Base-by-base conservation (phyloP, 495 filamentous ascomycete genomes). In the Podospora sp. region DNA sequence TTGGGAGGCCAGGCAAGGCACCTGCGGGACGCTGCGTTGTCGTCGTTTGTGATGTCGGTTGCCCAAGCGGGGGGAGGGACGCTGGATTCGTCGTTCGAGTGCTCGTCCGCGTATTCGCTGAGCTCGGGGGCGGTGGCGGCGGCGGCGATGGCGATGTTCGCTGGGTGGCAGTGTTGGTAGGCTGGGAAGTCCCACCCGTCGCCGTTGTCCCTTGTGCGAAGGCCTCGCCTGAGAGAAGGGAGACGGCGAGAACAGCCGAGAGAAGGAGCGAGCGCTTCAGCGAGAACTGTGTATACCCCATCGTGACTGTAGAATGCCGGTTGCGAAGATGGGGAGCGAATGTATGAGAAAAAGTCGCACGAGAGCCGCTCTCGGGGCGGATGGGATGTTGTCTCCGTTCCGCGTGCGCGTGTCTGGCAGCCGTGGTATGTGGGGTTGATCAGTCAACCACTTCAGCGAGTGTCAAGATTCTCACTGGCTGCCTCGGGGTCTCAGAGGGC, bases 1-100 rank as follows among this genome's bases (percentile, higher is more conserved):
- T 84, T 4, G 87, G 85, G 24, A 86, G 76, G 46, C 69, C 75
- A 12, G 74, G 75, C 25, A 76, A 18, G 16, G 18, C 9, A 4
- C 62, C 22, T 14, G 22, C n/a, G 5, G 56, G 18, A 9, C 8
- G 16, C 8, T 6, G 18, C 33, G 25, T 11, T 9, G 56, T 59
- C 6, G 56, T 59, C 7, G 40, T 46, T 46, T 12, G 16, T 14
- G 40, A 2, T 14, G 57, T 35, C 11, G 56, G 56, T n/a, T 18
- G 25, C 33, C 59, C 59, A 24, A 62, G 18, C 2, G 59, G 29
- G 35, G 59, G 59, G 11, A 63, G 61, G 46, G 61, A 53, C 24
- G 25, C 36, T n/a, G 25, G 61, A 6, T 7, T 46, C 20, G 58
- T 53, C 12, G 59, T 26, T n/a, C 36, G 35, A 14, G 71, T n/a